phyloP scores from a whole-genome alignment of 23 red algal genomes.

The Gracilariopsis chorda region DNA sequence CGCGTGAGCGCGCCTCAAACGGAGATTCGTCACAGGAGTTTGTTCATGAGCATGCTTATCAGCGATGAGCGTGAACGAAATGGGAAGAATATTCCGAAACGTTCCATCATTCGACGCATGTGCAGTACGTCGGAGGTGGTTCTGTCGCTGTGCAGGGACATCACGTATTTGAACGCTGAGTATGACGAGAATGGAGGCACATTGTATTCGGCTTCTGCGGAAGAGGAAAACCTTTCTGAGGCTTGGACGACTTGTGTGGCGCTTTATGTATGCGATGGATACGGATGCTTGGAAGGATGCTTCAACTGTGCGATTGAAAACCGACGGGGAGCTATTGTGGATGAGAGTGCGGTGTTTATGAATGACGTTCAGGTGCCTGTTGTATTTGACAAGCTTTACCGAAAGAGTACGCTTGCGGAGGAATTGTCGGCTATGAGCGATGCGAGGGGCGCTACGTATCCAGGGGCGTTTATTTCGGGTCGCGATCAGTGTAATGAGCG shows the following conservation, averaged over 20 bases:
- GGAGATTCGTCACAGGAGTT: constrained; percentile 33
- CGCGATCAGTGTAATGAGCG: constrained; percentile 49
- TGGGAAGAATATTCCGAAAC: constrained; percentile 45
- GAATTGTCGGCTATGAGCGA: constrained; percentile 56
- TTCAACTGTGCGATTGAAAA: constrained; percentile 52
- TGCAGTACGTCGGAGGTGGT: constrained; percentile 52
- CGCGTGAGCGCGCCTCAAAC: constrained; percentile 40
- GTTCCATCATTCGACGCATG: constrained; percentile 35
- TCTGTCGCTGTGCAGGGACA: constrained; percentile 34
- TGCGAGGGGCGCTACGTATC: constrained; percentile 30
- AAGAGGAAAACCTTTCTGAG: constrained; percentile 48
- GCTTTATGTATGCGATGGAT: constrained; percentile 47
- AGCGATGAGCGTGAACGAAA: constrained; percentile 53
- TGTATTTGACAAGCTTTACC: constrained; percentile 47
- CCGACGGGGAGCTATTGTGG: constrained; percentile 31
- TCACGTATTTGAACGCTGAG: constrained; percentile 45
- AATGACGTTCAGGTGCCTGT: constrained; percentile 57
- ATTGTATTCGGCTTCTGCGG: constrained; percentile 46
- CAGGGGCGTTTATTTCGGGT: constrained; percentile 44
- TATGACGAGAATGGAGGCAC: constrained; percentile 52
- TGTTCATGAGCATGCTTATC: constrained; percentile 43
- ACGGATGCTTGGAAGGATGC: constrained; percentile 50
- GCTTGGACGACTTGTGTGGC: constrained; percentile 50
- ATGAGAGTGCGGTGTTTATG: constrained; percentile 47
- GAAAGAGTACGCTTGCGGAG: constrained; percentile 34